Evolutionary conservation across 2,329 filamentous ascomycete genomes (phyloP), one percentile per base, ranked within the genome.

Genomic region (Diaporthe nobilis): DNA sequence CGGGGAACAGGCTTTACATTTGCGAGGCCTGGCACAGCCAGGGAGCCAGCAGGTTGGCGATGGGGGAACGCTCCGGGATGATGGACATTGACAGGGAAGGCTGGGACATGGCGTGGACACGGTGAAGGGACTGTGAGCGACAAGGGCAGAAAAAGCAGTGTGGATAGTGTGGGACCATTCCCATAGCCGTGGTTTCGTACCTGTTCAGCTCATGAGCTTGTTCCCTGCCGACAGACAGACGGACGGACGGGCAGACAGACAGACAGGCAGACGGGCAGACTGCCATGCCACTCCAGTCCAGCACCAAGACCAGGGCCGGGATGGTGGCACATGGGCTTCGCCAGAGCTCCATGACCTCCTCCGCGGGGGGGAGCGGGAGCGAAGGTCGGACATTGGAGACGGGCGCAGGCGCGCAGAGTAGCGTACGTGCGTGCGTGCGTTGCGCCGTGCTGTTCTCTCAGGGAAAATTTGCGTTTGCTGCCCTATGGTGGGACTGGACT

Each of bases 21-120:
- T 73, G 73, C 76, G 63, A 77, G 73, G 61, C 76, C 70, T 72
- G 73, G 55, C 63, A 71, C 20, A 65, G 73, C 73, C 75, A 71
- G 73, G 75, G 76, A 75, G 75, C 73, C 70, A 75, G 63, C 73
- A 77, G 53, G 73, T 73, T 77, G 76, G 70, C 47, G 76, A 77
- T 77, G 75, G 73, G 75, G 73, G 73, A 75, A 47, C 57, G 44
- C 72, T 75, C 75, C 75, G 70, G 73, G 67, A 73, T 77, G 75
- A 77, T 75, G 75, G 67, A 51, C 75, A 77, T 73, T 73, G 72
- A 77, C 75, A 77, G 73, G 75, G 75, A 71, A 61, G 44, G 44
- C 57, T 55, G 68, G 53, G 68, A 71, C 68, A 71, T 71, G 53
- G 68, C 39, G 68, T 58, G 70, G 60, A 61, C 76, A 75, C 76